phyloP scores from a whole-genome alignment of 2,329 filamentous ascomycete species.

The Pseudonectria foliicola region DNA sequence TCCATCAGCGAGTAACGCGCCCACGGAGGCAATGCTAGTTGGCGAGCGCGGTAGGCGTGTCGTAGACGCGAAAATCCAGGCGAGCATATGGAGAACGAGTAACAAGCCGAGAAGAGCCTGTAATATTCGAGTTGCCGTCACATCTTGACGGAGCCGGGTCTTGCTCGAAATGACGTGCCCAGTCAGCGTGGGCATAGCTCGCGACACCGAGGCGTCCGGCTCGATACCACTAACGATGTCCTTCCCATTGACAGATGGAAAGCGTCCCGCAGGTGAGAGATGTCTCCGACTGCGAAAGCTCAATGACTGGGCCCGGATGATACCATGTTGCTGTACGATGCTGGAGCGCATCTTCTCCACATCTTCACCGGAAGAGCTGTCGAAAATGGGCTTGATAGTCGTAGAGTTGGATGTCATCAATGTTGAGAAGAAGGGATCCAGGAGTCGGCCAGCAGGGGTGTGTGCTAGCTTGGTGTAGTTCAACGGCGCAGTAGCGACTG shows the following conservation, averaged over 20 bases:
- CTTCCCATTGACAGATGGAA: constrained; percentile 11
- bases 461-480: constrained; percentile 25
- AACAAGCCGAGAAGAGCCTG: constrained; percentile 25
- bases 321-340: constrained; percentile 29
- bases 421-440: constrained; percentile 30
- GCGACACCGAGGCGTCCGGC: constrained; percentile 14
- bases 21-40: constrained; percentile 30
- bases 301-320: constrained; percentile 30
- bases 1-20: constrained; percentile 30
- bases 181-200: constrained; percentile 17
- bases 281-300: constrained; percentile 22
- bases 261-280: constrained; percentile 11
- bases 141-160: constrained; percentile 22
- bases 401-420: constrained; percentile 28
- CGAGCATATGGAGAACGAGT: constrained; percentile 18
- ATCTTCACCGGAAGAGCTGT: constrained; percentile 7
- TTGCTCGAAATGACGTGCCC: constrained; percentile 9
- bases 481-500: constrained; percentile 18
- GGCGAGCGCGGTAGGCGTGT: constrained; percentile 23
- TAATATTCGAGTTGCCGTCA: constrained; percentile 26
- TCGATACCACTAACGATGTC: constrained; percentile 18
- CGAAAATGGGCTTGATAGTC: constrained; percentile 20
- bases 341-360: constrained; percentile 21
- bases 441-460: constrained; percentile 17
- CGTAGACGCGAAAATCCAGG: constrained; percentile 23